Conservation (phyloP, 306 rosid species). For the Prunus fruticosa region DNA sequence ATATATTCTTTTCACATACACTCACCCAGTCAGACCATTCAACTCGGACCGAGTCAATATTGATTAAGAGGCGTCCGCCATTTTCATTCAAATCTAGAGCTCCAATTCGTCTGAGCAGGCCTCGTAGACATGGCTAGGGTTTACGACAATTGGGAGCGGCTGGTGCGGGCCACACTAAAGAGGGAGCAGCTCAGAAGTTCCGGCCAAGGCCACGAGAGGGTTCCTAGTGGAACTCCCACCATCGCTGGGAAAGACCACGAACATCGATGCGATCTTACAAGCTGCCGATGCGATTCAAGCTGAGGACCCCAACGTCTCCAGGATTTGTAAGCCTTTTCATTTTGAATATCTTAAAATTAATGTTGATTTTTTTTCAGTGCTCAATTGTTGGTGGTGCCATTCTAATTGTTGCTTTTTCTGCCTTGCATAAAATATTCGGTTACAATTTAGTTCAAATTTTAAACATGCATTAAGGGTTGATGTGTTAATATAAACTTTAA, state of each 20-base stretch:
- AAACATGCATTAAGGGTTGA: not conserved
- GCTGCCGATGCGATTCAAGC: conserved; percentile 90
- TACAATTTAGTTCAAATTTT: not conserved
- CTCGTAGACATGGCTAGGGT: conserved; percentile 70
- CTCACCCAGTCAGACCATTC: conserved; percentile 3
- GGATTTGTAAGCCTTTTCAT: conserved; percentile 58
- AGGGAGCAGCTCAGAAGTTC: conserved; percentile 68
- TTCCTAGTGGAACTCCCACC: conserved; percentile 74
- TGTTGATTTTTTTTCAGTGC: conserved; percentile 1
- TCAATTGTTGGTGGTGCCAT: not conserved
- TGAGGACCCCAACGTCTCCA: conserved; percentile 68
- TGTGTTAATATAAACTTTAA: not conserved
- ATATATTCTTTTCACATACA: too few species aligned
- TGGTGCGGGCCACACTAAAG: conserved; percentile 74
- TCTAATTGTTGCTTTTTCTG: not conserved
- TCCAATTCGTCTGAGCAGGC: conserved; percentile 17
- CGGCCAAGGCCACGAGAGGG: conserved; percentile 61
- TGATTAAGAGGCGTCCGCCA: not conserved
- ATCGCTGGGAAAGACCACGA: conserved; percentile 63
- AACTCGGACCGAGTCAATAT: not conserved
- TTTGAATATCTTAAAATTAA: not conserved
- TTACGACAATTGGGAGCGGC: conserved; percentile 71
- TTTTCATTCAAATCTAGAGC: conserved; percentile 1
- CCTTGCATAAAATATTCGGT: not conserved
- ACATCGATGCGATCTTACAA: conserved; percentile 75